phyloP scores from a whole-genome alignment of 1,284 basidiomycete genomes.

The Anthracocystis walkeri region DNA sequence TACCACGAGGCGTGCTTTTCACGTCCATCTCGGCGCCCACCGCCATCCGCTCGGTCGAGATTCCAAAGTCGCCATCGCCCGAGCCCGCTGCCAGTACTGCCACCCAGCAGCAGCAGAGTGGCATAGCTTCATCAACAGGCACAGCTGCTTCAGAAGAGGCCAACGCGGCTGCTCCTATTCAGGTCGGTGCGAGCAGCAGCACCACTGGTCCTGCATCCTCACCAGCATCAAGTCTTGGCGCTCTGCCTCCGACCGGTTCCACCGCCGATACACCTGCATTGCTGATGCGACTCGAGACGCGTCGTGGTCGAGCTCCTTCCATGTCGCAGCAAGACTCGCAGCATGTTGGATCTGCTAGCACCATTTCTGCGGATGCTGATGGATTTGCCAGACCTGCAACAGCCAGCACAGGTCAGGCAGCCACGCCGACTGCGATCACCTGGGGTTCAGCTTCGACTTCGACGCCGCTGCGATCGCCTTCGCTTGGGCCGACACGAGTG shows the following conservation, averaged over 20 bases:
- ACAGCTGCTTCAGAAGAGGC: constrained; percentile 2
- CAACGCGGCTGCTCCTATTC: neutral
- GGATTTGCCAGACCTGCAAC: constrained; percentile 24
- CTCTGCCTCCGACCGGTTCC: constrained; percentile 3
- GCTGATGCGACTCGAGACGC: constrained; percentile 30
- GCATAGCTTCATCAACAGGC: neutral
- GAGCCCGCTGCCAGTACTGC: constrained; percentile 12
- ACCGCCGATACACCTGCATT: constrained; percentile 23
- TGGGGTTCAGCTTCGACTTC: constrained; percentile 6
- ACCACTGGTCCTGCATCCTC: constrained; percentile 9
- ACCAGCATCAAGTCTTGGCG: constrained; percentile 8
- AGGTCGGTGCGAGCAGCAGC: constrained; percentile 10
- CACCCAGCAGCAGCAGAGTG: constrained; percentile 5
- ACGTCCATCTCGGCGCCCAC: constrained; percentile 52
- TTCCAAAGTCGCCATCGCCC: constrained; percentile 60
- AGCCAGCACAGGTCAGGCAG: constrained; percentile 1
- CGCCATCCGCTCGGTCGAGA: constrained; percentile 59
- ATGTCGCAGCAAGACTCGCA: constrained; percentile 13
- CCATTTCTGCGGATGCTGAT: constrained; percentile 15
- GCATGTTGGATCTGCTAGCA: neutral
- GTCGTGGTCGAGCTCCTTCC: constrained; percentile 19
- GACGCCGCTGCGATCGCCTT: constrained; percentile 28
- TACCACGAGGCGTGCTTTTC: constrained; percentile 36
- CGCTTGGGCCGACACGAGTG: constrained; percentile 19
- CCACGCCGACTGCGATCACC: constrained; percentile 1